Base-by-base conservation (phyloP, 495 filamentous ascomycete species). In the Letharia columbiana region DNA sequence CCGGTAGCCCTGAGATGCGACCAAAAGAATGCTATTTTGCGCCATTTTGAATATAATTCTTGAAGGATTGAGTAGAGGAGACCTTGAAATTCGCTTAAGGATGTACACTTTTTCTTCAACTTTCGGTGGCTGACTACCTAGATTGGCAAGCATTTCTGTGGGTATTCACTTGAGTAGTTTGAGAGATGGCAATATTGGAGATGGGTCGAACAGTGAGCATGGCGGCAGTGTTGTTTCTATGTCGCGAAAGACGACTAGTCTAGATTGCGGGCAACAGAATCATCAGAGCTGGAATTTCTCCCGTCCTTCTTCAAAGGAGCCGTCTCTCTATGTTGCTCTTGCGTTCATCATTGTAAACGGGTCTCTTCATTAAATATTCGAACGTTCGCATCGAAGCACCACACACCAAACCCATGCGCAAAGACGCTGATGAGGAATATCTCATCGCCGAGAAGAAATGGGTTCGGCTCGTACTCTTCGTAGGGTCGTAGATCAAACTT, bases 331-430 rank as follows among this genome's bases (percentile, higher is more conserved):
- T 49, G 7, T 49, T 49, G 6, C 9, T 9, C 28, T 2, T 41
- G 60, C 60, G 60, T 33, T 20, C 0, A 2, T 13, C 0, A 28
- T 31, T 45, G 39, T 56, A 44, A 28, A 2, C 1, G 28, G 49
- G 44, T 18, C 31, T 64, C 37, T 28, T 64, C 50, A 18, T 64
- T 64, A 7, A 33, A 23, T 37, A 64, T 35, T 41, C 28, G 62
- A 41, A 64, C 39, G 23, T 64, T 64, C n/a, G 9, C 33, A 31
- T 64, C 65, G 45, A 66, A 66, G 37, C 59, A 66, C 47, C 47
- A 61, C 44, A 40, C 65, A 17, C 7, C 18, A 31, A 49, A 52
- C 3, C 37, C 65, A 5, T 0, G 11, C 1, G 8, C 0, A 17
- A 17, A 15, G 3, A n/a, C 5, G 7, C 18, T 4, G 39, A 64